Base-by-base conservation (phyloP, 257 asterid species). In the Rauvolfia tetraphylla region DNA sequence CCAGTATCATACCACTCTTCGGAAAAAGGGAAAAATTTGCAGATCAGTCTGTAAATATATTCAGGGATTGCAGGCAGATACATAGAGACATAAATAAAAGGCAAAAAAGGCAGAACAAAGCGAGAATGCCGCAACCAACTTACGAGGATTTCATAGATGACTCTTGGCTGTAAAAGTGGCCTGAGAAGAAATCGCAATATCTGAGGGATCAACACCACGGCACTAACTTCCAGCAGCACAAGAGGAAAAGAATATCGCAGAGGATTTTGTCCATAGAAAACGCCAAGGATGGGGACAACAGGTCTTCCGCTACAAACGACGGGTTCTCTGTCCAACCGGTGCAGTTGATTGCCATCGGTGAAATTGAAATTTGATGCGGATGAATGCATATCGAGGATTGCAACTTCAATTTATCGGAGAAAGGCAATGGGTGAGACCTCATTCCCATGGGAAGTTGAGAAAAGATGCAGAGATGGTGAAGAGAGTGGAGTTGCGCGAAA, bases 191-290 rank as follows among this genome's bases (percentile, higher is more conserved):
- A 68, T 7, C 90, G 91, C 20, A 92, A 18, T 22, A 74, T 6
- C 11, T 78, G 89, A 38, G 93, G 68, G n/a, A 90, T 59, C 38
- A 81, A 1, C 5, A 89, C 23, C 54, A 88, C 49, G 49, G 76
- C 31, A 0, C 89, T 72, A 15, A 86, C 49, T 74, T 87, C 87
- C 5, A 91, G 56, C n/a, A 89, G 77, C 65, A 89, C 14, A 25
- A 86, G 86, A 54, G 96, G 93, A 67, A 88, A 86, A 7, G 92
- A 70, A 82, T 68, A 91, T 1, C 84, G 74, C 53, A 92, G 34
- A 0, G 97, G 98, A 81, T 87, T 89, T 39, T 89, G 73, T 59
- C 98, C 98, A 68, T 89, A 89, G 88, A 91, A 94, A 62, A 91
- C 33, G n/a, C 99, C 96, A n/a, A 82, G 83, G 71, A 89, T 65